phyloP scores from a whole-genome alignment of 805 yeast genomes.

The Myxozyma mucilagina region DNA sequence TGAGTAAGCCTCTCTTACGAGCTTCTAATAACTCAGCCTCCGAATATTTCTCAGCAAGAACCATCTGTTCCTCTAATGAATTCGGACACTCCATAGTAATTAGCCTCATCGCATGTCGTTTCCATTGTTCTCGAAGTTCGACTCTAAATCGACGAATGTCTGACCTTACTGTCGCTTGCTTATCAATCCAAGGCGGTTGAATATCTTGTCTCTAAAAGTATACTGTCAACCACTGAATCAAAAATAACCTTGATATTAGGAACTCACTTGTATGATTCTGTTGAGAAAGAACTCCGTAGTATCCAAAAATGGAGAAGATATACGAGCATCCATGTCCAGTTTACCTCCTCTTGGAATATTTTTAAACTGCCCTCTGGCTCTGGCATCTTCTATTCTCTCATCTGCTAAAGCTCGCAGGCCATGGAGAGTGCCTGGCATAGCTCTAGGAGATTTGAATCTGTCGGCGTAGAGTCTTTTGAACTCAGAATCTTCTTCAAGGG shows the following conservation, averaged over 20 bases:
- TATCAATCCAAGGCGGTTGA: conserved; percentile 88
- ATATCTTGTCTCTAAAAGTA: conserved; percentile 60
- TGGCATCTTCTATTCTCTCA: conserved; percentile 72
- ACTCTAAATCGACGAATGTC: conserved; percentile 52
- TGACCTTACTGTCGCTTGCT: conserved; percentile 57
- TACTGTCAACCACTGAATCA: neutral
- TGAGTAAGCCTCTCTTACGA: neutral
- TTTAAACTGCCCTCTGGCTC: conserved; percentile 66
- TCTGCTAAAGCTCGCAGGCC: conserved; percentile 64
- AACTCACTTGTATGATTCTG: conserved; percentile 55
- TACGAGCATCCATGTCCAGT: conserved; percentile 44
- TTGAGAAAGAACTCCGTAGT: conserved; percentile 77
- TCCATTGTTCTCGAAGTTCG: conserved; percentile 37
- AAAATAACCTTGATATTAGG: neutral
- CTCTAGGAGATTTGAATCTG: conserved; percentile 57
- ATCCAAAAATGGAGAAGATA: conserved; percentile 59
- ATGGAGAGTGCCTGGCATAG: conserved; percentile 39
- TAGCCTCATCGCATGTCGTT: conserved; percentile 29
- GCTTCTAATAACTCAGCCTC: conserved; percentile 7
- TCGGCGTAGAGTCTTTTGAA: conserved; percentile 66
- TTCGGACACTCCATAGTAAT: conserved; percentile 43
- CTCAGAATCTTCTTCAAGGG: conserved; percentile 49
- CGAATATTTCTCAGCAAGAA: neutral
- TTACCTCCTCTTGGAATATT: conserved; percentile 67
- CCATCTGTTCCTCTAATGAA: conserved; percentile 1